Conservation (phyloP, 352 stramenopile genomes). For the Saprolegnia parasitica region DNA sequence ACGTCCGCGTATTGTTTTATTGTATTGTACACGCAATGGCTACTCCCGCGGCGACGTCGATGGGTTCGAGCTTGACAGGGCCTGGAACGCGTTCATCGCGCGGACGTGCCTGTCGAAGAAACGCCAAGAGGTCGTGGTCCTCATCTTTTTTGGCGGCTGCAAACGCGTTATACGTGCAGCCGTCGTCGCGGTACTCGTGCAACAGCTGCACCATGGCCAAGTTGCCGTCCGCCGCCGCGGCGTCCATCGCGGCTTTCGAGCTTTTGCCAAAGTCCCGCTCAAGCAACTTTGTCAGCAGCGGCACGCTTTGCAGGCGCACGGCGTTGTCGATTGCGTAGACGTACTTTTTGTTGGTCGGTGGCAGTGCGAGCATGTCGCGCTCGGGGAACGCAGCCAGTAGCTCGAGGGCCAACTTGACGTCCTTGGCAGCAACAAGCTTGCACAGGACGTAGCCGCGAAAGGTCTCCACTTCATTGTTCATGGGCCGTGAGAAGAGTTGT, state of each 20-base stretch:
- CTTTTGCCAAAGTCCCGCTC: neutral
- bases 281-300: neutral
- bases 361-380: neutral
- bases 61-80: too few species aligned
- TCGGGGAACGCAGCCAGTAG: neutral
- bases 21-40: too few species aligned
- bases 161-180: too few species aligned
- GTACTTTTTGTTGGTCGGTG: neutral
- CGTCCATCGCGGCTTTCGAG: neutral
- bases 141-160: too few species aligned
- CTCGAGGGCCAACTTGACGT: neutral
- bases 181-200: neutral
- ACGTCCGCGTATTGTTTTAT: too few species aligned
- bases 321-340: neutral
- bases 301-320: neutral
- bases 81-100: too few species aligned
- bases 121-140: too few species aligned
- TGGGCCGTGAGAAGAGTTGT: too few species aligned
- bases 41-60: too few species aligned
- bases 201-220: neutral
- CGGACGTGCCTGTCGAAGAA: too few species aligned
- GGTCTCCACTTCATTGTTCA: too few species aligned
- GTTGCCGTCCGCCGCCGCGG: too few species aligned
- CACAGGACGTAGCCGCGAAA: neutral
- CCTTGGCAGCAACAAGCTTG: neutral